These are phyloP conservation scores for Trypanosoma caninum DNA, from an alignment of 208 protist species.

Conservation along the genomic window DNA sequence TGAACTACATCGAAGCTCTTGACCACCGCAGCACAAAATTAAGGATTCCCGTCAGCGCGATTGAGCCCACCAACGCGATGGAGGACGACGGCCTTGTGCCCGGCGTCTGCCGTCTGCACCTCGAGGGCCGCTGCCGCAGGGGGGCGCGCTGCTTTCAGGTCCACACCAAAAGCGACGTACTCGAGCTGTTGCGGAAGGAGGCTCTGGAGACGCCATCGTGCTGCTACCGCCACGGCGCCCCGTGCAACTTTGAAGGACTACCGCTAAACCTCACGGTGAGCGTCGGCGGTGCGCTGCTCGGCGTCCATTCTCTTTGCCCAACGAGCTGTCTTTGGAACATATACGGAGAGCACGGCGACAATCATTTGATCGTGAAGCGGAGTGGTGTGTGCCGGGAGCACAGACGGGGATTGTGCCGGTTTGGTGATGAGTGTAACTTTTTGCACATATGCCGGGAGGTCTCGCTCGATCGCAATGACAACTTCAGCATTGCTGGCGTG, in stretches of 20 bases:
- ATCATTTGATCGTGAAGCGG: conserved; percentile 38
- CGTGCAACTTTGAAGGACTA: conserved; percentile 62
- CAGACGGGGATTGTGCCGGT: conserved; percentile 74
- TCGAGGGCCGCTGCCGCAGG: conserved; percentile 76
- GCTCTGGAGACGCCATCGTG: conserved; percentile 60
- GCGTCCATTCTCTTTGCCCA: conserved; percentile 61
- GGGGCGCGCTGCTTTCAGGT: conserved; percentile 73
- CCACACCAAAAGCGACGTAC: conserved; percentile 58
- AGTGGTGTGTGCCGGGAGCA: conserved; percentile 77
- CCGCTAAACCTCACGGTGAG: conserved; percentile 66
- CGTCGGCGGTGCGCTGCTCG: conserved; percentile 36
- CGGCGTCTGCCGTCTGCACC: conserved; percentile 72
- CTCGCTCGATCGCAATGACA: conserved; percentile 31
- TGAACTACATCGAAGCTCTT: conserved; percentile 53
- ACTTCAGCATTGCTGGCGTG: conserved; percentile 8
- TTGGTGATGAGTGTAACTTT: conserved; percentile 85
- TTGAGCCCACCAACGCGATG: conserved; percentile 71
- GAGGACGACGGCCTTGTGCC: conserved; percentile 77
- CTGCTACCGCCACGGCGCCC: conserved; percentile 70
- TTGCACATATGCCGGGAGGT: conserved; percentile 77
- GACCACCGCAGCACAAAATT: conserved; percentile 84
- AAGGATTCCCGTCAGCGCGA: conserved; percentile 51
- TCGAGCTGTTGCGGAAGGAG: conserved; percentile 57
- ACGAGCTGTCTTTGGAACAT: conserved; percentile 66
- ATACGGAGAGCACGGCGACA: conserved; percentile 49